Evolutionary conservation across 108 stramenopile species (phyloP), one percentile per base, ranked within the genome.

Genomic region (Epithemia pelagica): DNA sequence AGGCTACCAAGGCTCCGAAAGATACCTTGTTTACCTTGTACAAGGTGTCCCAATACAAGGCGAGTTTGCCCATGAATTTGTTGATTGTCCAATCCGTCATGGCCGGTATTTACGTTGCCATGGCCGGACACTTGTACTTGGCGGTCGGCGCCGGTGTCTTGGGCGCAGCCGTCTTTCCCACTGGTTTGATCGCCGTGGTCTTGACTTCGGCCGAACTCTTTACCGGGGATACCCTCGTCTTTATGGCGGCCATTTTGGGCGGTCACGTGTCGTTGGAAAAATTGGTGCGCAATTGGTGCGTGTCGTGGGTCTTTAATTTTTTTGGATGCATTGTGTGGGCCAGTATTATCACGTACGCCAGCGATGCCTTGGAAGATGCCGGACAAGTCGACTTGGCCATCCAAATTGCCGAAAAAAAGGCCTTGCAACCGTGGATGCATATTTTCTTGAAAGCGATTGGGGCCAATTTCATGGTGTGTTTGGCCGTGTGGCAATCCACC

Each of bases 401-500:
- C 25, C 22, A 31, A 1, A 64, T 79, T 0, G 78, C 78, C 18
- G 27, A 61, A 5, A 74, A 74, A 59, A 79, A 79, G 62, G 70
- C 78, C n/a, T 32, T 62, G 0, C 32, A 68, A 19, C 56, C 65
- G 2, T 72, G 62, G 66, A 8, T 29, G 2, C 30, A 54, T 21
- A 79, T 73, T 33, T 79, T 79, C 33, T 28, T 79, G 15, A 79
- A 79, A 46, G 78, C 59, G 27, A 72, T 79, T 58, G 78, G 67
- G 0, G 78, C 78, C 54, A 79, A 79, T 64, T 74, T 74, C 53
- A 65, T 79, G 74, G 78, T 79, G 0, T 79, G 78, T 62, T 59
- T 79, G n/a, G 78, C 61, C 10, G 69, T 74, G 10, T 79, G 78
- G 78, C 73, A 74, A 64, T 73, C 70, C 15, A 74, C 78, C 0